Percentiles rank a stretch among this genome's conserved stretches.
These are phyloP conservation scores for Diaporthe velutina DNA, from an alignment of 2,329 filamentous ascomycete species.

Conservation along the genomic window DNA sequence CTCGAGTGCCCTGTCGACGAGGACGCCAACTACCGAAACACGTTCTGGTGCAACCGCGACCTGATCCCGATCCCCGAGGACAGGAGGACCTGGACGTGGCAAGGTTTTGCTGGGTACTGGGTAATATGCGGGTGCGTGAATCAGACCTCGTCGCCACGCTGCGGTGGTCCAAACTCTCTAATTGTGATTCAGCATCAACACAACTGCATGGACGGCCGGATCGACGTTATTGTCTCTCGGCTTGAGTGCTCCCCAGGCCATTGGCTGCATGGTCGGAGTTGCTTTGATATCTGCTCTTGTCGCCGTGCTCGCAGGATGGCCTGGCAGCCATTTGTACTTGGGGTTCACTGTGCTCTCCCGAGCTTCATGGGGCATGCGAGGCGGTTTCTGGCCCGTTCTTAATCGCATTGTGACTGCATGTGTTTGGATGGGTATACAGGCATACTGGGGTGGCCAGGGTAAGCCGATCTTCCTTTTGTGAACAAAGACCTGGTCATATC, in stretches of 20 bases:
- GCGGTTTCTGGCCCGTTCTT: conserved; percentile 49
- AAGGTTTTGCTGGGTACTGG: conserved; percentile 48
- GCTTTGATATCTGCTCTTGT: conserved; percentile 49
- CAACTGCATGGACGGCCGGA: conserved; percentile 47
- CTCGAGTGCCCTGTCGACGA: conserved; percentile 44
- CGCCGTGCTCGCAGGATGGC: conserved; percentile 51
- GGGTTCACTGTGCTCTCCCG: conserved; percentile 51
- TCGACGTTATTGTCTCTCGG: conserved; percentile 46
- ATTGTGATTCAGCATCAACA: conserved; percentile 41
- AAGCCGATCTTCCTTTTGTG: background rate
- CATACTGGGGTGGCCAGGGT: conserved; percentile 48
- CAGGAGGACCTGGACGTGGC: conserved; percentile 47
- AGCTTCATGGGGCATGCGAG: conserved; percentile 46
- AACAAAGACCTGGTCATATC: rapidly evolving
- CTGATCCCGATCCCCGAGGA: conserved; percentile 46
- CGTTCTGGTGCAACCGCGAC: conserved; percentile 50
- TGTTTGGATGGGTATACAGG: conserved; percentile 49
- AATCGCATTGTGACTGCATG: conserved; percentile 49
- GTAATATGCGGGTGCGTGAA: conserved; percentile 45
- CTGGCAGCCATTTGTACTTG: conserved; percentile 49
- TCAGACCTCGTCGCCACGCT: too few species aligned
- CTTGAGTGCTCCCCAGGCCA: conserved; percentile 47
- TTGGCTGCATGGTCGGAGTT: conserved; percentile 49
- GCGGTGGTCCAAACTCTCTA: background rate
- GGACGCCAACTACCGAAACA: conserved; percentile 48